Percentiles rank a stretch among this genome's conserved stretches.
Evolutionary conservation across 2,329 filamentous ascomycete genomes (phyloP).

Genomic region (Monosporascus sp.): DNA sequence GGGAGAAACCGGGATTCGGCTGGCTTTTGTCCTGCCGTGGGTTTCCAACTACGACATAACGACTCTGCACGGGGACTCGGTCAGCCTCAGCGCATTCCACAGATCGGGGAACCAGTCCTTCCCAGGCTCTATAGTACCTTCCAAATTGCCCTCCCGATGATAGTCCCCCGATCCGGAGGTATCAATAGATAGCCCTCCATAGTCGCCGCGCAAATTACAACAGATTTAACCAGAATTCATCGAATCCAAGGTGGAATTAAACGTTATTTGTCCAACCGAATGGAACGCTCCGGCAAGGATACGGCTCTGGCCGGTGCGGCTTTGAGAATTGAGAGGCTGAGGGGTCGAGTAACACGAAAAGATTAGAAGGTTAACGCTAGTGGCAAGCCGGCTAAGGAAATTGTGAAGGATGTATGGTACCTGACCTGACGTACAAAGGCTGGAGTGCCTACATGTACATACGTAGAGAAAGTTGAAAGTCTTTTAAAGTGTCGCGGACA

Average conservation of each 20-base stretch:
- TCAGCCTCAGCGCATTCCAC: conserved; percentile 4
- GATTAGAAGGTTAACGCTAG: background rate
- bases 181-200: conserved; percentile 48
- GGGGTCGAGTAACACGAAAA: background rate
- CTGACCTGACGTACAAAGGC: too few relatives aligned
- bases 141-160: conserved; percentile 47
- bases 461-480: background rate
- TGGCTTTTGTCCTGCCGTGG: conserved; percentile 31
- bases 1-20: conserved; percentile 33
- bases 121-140: conserved; percentile 35
- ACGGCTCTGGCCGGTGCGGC: background rate
- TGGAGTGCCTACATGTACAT: background rate
- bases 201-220: background rate
- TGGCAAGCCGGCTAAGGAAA: too few relatives aligned
- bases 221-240: background rate
- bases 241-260: too few relatives aligned
- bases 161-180: conserved; percentile 46
- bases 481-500: background rate
- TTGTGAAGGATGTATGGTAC: too few relatives aligned
- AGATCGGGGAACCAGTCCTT: background rate
- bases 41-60: conserved; percentile 53
- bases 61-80: conserved; percentile 37
- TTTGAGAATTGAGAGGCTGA: background rate
- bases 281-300: background rate
- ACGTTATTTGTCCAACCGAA: too few relatives aligned